phyloP scores from a whole-genome alignment of 306 rosid species.

The Vigna reflexopilosa region DNA sequence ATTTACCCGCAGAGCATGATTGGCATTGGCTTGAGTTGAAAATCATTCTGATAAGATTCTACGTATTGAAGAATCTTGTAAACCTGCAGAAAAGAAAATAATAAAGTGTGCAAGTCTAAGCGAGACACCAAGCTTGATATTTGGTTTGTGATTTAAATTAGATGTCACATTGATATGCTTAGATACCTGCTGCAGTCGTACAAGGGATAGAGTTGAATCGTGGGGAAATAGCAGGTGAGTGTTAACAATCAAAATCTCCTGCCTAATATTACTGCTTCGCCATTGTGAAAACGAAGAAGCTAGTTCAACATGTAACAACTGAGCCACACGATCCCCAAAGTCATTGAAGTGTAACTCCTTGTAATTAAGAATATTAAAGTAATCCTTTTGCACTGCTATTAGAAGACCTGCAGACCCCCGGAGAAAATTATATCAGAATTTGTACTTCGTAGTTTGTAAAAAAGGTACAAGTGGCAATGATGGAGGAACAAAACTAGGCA shows the following conservation, averaged over 20 bases:
- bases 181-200: constrained; percentile 62
- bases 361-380: constrained; percentile 61
- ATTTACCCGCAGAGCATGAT: constrained; percentile 95
- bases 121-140: constrained; percentile 18
- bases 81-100: constrained; percentile 56
- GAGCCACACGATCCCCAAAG: constrained; percentile 70
- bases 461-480: neutral
- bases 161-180: constrained; percentile 5
- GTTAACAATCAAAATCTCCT: constrained; percentile 66
- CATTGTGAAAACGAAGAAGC: constrained; percentile 47
- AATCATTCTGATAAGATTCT: constrained; percentile 85
- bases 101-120: neutral
- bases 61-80: constrained; percentile 85
- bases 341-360: constrained; percentile 67
- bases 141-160: neutral
- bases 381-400: constrained; percentile 63
- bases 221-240: constrained; percentile 69
- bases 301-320: constrained; percentile 64
- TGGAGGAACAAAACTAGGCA: neutral
- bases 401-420: constrained; percentile 56
- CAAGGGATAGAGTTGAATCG: constrained; percentile 62
- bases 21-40: constrained; percentile 87
- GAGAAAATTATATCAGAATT: constrained; percentile 25
- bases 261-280: constrained; percentile 53
- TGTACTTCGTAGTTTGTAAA: neutral